Base-by-base conservation (phyloP, 1,284 basidiomycete genomes). In the Fomitopsis schrenkii region DNA sequence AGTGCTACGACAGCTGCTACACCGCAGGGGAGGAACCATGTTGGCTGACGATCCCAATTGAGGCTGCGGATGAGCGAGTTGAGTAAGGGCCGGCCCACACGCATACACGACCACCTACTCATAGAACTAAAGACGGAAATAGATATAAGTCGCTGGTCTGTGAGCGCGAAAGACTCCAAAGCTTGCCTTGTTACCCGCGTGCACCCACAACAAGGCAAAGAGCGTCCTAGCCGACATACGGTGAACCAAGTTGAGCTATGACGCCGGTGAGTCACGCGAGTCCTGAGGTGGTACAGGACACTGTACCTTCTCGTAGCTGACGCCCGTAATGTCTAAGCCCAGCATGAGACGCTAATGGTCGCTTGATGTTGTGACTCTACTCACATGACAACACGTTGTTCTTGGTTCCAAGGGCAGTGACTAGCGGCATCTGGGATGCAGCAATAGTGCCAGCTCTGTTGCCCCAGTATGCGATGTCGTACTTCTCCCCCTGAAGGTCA, bases 331-430 rank as follows among this genome's bases (percentile, higher is more conserved):
- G 58, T 79, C 85, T 85, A 65, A 15, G 28, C 45, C 30, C 57
- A 17, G 33, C 9, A 26, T 57, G 38, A 57, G 55, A 8, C 50
- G 41, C 35, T 6, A 12, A 35, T 2, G 0, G 15, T 17, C 15
- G 5, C 15, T 42, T 10, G n/a, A 48, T 22, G 55, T 22, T 44
- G 17, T 30, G 28, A 30, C 30, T 15, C 28, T 33, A 75, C 83
- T 60, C 60, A 85, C 84, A 76, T 5, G 84, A 82, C 7, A 90
- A 74, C 22, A 84, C 59, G 59, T 88, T 90, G 69, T 90, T 87
- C 70, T 84, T 85, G 55, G 83, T 84, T 0, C 85, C 86, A 14
- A 90, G 79, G 2, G 78, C 85, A 0, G 83, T 79, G 65, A 89
- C 78, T n/a, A 90, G 73, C 0, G 86, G 83, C 1, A 87, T 68